Percentiles rank a stretch among this genome's conserved stretches.
Conservation (phyloP, 306 rosid genomes). For the Psophocarpus tetragonolobus region DNA sequence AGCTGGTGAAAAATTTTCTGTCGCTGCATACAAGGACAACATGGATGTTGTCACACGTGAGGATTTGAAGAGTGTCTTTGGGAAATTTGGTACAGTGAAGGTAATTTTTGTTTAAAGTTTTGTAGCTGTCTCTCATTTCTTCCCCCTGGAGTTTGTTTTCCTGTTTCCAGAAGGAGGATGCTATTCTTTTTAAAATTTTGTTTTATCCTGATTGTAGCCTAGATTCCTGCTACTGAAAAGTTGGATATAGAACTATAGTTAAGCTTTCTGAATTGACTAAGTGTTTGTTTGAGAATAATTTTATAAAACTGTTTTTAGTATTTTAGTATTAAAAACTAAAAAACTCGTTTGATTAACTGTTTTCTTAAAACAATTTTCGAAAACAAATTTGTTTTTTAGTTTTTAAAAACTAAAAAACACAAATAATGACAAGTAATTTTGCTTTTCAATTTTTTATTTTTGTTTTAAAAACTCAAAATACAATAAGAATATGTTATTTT, state of each 20-base stretch:
- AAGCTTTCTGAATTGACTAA: conserved; percentile 6
- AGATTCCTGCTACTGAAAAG: background rate
- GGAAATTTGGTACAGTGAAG: conserved; percentile 79
- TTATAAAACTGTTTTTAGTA: too few relatives aligned
- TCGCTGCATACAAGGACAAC: conserved; percentile 55
- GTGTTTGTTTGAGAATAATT: too few relatives aligned
- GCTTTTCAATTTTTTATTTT: too few relatives aligned
- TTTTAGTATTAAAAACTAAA: too few relatives aligned
- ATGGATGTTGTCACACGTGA: conserved; percentile 81
- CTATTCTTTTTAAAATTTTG: background rate
- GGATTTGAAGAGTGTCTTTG: conserved; percentile 74
- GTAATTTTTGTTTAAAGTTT: conserved; percentile 38
- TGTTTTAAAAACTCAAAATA: too few relatives aligned
- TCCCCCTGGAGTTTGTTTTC: background rate
- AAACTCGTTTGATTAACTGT: too few relatives aligned
- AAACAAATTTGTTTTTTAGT: too few relatives aligned
- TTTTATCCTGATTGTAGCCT: background rate
- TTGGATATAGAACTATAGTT: background rate
- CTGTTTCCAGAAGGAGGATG: background rate
- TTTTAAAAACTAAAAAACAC: too few relatives aligned
- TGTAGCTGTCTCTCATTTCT: background rate
- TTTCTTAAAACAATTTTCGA: too few relatives aligned
- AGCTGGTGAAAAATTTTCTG: conserved; percentile 48
- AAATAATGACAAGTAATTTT: too few relatives aligned
- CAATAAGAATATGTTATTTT: too few relatives aligned